Base-by-base conservation (phyloP, 768 basidiomycete species). In the Mycena vulgaris region DNA sequence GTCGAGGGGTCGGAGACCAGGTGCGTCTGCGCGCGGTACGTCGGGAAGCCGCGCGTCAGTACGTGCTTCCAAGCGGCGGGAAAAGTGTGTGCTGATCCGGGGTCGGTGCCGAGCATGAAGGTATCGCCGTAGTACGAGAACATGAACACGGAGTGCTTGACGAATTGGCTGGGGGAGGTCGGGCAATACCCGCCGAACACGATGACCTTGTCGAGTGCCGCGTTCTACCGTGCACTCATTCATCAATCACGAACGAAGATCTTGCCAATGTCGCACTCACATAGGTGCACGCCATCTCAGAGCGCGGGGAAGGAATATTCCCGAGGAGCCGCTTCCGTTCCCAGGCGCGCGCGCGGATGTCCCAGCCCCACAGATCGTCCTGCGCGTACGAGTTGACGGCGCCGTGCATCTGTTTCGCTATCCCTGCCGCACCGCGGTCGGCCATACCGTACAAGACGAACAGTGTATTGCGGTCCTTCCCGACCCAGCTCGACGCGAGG, bases 61-160 rank as follows among this genome's bases (percentile, higher is more conserved):
- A 84, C 80, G 42, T 86, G 83, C 57, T 80, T 77, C 82, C 83
- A 85, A 21, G 66, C 71, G 2, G 47, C 47, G 23, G 47, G 47
- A 19, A 14, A 6, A 64, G 57, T 19, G 78, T 58, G 47, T 2
- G 47, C 47, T 2, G 47, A 25, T 13, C 9, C 56, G 27, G 64
- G 3, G 23, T 66, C 65, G 7, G 77, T 71, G 39, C 71, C 74
- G 70, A 67, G 76, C 39, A 83, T 76, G 76, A 83, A 85, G 0
- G 84, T 84, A 68, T 85, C 84, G 39, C 80, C 82, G 66, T 77
- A 85, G 75, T 83, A 86, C 30, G 80, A 78, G 75, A 78, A 84
- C 6, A 68, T 53, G 73, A 79, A 83, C 17, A 59, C 69, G 37
- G 66, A 25, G 7, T 68, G 56, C 14, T 33, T 30, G 9, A 11